Evolutionary conservation across 139 green algal species (phyloP), one percentile per base, ranked within the genome.

Genomic region (Chlamydomonas eustigma): DNA sequence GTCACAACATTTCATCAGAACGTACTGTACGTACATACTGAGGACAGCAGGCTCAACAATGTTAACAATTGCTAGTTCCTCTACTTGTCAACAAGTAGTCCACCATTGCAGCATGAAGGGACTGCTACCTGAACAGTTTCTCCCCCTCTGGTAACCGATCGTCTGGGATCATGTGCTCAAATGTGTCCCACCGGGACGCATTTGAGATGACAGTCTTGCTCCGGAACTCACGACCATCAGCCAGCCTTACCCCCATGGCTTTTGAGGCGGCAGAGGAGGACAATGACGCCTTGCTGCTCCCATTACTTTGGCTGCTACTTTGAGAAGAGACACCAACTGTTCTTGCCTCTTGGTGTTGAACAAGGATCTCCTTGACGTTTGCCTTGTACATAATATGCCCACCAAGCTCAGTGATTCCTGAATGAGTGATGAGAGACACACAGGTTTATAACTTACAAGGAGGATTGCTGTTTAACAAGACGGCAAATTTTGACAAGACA

Each of bases 181-280:
- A 98, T 2, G 94, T 98, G 89, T 98, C 95, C 94, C 94, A 98
- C 31, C 94, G 82, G 2, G 94, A 98, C 18, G 94, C 94, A 73
- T 98, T 98, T 74, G 83, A 93, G n/a, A 98, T 87, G 18, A 98
- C 65, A 73, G 65, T 73, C 65, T 73, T 73, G 65, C 3, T 34
- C 65, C 65, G 39, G 65, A 18, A 50, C 38, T 87, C 76, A 0
- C 90, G 83, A 0, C 93, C 93, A 51, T 98, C 93, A 12, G 86
- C 84, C 44, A 98, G 86, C 36, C 74, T 51, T 31, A 98, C 94
- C 0, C 93, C 94, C 32, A 82, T 51, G 2, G 90, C 90, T n/a
- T 50, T 67, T 52, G 12, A n/a, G 32, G 18, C 51, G 44, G 4
- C 6, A 68, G n/a, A n/a, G n/a, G n/a, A n/a, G n/a, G n/a, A n/a